Evolutionary conservation across 2,329 filamentous ascomycete genomes (phyloP).

Genomic region (Colletotrichum navitas): DNA sequence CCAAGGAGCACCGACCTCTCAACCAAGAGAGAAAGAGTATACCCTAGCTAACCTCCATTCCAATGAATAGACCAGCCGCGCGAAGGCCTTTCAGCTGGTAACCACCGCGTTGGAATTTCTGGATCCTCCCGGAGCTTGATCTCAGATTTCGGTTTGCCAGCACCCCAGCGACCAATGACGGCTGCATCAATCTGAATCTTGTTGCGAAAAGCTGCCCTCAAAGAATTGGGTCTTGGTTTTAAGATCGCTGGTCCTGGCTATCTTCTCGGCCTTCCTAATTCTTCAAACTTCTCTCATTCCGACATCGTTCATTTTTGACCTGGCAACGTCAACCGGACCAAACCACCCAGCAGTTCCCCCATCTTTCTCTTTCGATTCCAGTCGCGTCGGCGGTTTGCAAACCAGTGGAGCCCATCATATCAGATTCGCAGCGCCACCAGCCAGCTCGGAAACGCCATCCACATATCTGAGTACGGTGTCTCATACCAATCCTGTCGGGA

Average conservation of each 20-base stretch:
- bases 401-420: slow-evolving; percentile 15
- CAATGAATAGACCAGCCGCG: slow-evolving; percentile 31
- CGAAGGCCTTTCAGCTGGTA: slow-evolving; percentile 32
- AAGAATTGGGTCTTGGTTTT: slow-evolving; percentile 40
- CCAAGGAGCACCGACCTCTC: slow-evolving; percentile 20
- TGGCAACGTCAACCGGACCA: slow-evolving; percentile 4
- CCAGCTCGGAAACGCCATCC: slow-evolving; percentile 33
- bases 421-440: slow-evolving; percentile 33
- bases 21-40: not conserved
- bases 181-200: slow-evolving; percentile 33
- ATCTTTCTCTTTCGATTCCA: slow-evolving; percentile 12
- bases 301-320: not conserved
- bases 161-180: slow-evolving; percentile 35
- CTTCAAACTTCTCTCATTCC: slow-evolving; percentile 11
- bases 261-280: slow-evolving; percentile 17
- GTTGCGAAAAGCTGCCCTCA: slow-evolving; percentile 20
- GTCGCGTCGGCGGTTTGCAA: slow-evolving; percentile 12
- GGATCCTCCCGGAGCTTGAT: slow-evolving; percentile 40
- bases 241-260: slow-evolving; percentile 32
- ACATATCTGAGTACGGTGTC: slow-evolving; percentile 42
- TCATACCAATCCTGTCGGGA: slow-evolving; percentile 32
- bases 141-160: slow-evolving; percentile 42
- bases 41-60: slow-evolving; percentile 39
- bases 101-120: slow-evolving; percentile 39
- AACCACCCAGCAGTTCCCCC: not conserved